A percentile compares a stretch with the other conserved stretches of the same genome.
phyloP scores from a whole-genome alignment of 108 stramenopile genomes.

The Nitzschia sp. region DNA sequence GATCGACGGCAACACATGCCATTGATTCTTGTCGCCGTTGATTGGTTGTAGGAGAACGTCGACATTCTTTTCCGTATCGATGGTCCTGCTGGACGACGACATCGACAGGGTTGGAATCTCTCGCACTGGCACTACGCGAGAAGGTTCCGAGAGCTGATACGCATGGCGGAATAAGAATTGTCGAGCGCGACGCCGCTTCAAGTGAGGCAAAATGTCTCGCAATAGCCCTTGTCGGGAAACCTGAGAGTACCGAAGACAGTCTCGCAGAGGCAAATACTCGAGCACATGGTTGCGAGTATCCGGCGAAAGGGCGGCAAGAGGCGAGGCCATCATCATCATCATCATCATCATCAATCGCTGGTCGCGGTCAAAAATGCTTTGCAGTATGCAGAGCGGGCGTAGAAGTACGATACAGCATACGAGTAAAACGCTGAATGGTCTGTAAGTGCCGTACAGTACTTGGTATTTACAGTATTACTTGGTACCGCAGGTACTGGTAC shows the following conservation, averaged over 20 bases:
- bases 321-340: no score
- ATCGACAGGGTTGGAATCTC: not conserved
- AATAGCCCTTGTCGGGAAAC: not conserved
- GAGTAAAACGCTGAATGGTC: no score
- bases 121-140: not conserved
- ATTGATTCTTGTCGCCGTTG: not conserved
- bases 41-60: not conserved
- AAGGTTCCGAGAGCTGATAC: constrained; percentile 1
- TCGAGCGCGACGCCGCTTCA: not conserved
- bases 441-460: no score
- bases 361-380: no score
- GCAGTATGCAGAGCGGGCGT: no score
- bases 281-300: constrained; percentile 6
- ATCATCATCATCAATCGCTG: no score
- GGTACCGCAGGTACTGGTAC: no score
- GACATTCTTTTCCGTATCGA: not conserved
- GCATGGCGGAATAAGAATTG: not conserved
- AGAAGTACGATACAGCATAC: no score
- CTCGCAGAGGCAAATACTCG: not conserved
- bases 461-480: no score
- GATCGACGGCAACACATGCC: constrained; percentile 17
- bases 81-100: no score
- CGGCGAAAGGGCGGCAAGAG: not conserved
- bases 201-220: not conserved
- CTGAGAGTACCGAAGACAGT: not conserved